A percentile compares a stretch with the other conserved stretches of the same genome.
Evolutionary conservation across 2,329 filamentous ascomycete species (phyloP).

Genomic region (Pyrenochaeta sp.): DNA sequence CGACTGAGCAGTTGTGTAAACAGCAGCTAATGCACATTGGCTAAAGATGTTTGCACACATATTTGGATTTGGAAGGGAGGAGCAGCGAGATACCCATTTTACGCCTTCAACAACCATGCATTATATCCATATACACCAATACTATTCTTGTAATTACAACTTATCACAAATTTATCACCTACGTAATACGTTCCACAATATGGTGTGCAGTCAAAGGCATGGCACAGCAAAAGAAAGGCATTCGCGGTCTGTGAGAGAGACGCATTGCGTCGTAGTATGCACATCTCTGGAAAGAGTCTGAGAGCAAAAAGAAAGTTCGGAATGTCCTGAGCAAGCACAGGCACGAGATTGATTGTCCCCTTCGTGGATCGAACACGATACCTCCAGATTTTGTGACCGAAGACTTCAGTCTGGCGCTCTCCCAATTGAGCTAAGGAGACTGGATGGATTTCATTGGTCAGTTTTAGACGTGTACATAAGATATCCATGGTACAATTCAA

Average conservation of each 20-base stretch:
- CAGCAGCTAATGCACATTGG: background rate
- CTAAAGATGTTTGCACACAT: background rate
- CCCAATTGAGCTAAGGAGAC: conserved; percentile 44
- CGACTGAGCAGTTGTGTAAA: conserved; percentile 30
- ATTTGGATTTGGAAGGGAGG: background rate
- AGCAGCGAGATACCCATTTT: conserved; percentile 8
- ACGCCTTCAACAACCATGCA: conserved; percentile 12
- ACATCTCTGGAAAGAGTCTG: background rate
- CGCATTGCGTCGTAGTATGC: too few relatives aligned
- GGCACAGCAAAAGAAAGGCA: background rate
- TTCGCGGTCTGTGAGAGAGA: too few relatives aligned
- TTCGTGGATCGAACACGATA: conserved; percentile 35
- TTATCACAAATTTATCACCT: too few relatives aligned
- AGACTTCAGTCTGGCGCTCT: conserved; percentile 43
- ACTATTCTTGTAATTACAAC: background rate
- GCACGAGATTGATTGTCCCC: conserved; percentile 24
- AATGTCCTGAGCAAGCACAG: conserved; percentile 7
- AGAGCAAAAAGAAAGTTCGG: conserved; percentile 1
- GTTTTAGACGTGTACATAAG: background rate
- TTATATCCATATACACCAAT: background rate
- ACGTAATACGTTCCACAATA: background rate
- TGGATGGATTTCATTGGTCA: conserved; percentile 26
- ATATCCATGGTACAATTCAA: too few relatives aligned
- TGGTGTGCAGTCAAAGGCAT: background rate
- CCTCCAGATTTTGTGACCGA: conserved; percentile 42